Evolutionary conservation across 78 protist species (phyloP).

Genomic region (Cavenderia fasciculata): DNA sequence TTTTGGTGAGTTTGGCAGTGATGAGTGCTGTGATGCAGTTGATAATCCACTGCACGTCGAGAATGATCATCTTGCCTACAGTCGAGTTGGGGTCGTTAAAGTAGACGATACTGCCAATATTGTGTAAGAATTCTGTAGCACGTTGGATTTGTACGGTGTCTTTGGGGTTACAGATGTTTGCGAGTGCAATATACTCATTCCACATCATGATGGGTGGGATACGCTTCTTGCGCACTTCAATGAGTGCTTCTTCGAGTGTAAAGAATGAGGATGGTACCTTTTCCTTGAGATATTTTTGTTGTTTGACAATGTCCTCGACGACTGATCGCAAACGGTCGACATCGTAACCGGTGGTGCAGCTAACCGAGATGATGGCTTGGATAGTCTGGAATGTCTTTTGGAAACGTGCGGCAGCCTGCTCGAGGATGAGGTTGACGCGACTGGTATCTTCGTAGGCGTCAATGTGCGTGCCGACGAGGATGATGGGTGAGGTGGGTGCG

Average conservation of each 20-base stretch:
- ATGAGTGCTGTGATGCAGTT: conserved; percentile 67
- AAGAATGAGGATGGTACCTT: conserved; percentile 67
- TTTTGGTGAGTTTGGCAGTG: not conserved
- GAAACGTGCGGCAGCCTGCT: conserved; percentile 11
- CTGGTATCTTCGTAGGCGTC: conserved; percentile 37
- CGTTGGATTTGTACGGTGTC: conserved; percentile 74
- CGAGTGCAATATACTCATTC: conserved; percentile 66
- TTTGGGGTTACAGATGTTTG: conserved; percentile 52
- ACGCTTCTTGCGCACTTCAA: conserved; percentile 65
- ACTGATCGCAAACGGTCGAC: conserved; percentile 31
- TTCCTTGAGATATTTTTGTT: conserved; percentile 37
- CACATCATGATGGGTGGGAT: conserved; percentile 78
- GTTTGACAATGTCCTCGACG: conserved; percentile 47
- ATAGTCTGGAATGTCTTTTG: conserved; percentile 53
- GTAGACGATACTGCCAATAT: conserved; percentile 65
- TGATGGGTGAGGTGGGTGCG: conserved; percentile 68
- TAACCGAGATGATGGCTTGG: conserved; percentile 68
- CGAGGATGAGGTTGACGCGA: conserved; percentile 13
- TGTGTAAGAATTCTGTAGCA: conserved; percentile 75
- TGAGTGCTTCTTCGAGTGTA: conserved; percentile 63
- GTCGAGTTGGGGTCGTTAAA: conserved; percentile 70
- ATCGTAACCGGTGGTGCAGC: conserved; percentile 73
- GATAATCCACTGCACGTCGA: conserved; percentile 80
- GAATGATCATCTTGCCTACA: conserved; percentile 67
- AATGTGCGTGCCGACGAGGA: conserved; percentile 80